Conservation (phyloP, 495 filamentous ascomycete genomes). For the Recurvomyces mirabilis region DNA sequence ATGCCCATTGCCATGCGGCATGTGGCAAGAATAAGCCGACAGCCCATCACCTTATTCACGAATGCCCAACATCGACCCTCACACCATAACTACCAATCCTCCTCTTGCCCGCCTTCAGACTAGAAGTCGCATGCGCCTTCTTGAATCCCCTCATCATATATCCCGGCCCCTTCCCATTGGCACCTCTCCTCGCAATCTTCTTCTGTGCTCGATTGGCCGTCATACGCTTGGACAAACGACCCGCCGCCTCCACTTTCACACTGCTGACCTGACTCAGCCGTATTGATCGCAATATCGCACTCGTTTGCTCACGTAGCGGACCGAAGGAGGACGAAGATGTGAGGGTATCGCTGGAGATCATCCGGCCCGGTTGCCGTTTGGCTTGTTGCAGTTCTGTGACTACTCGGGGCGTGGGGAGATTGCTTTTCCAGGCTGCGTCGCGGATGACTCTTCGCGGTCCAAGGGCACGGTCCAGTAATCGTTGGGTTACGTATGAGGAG, state of each 20-base stretch:
- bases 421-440: slow-evolving; percentile 20
- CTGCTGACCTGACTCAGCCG: slow-evolving; percentile 14
- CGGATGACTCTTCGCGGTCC: slow-evolving; percentile 14
- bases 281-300: slow-evolving; percentile 7
- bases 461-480: slow-evolving; percentile 8
- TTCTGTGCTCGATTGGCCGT: slow-evolving; percentile 15
- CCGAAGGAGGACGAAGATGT: slow-evolving; percentile 1
- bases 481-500: slow-evolving; percentile 10
- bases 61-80: slow-evolving; percentile 15
- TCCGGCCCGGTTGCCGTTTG: not conserved
- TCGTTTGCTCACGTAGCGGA: not conserved
- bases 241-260: slow-evolving; percentile 16
- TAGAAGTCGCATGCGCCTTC: slow-evolving; percentile 12
- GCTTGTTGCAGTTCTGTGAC: slow-evolving; percentile 12
- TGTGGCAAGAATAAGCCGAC: too few relatives aligned
- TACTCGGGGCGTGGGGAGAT: slow-evolving; percentile 7
- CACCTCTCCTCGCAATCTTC: slow-evolving; percentile 17
- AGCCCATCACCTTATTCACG: too few relatives aligned
- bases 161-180: slow-evolving; percentile 11
- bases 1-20: too few relatives aligned
- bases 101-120: slow-evolving; percentile 12
- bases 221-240: slow-evolving; percentile 16
- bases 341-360: not conserved
- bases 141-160: slow-evolving; percentile 12
- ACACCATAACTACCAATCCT: slow-evolving; percentile 18